These are phyloP conservation scores for Fistulinella cinereoalba DNA, from an alignment of 1,284 basidiomycete genomes.

Conservation along the genomic window DNA sequence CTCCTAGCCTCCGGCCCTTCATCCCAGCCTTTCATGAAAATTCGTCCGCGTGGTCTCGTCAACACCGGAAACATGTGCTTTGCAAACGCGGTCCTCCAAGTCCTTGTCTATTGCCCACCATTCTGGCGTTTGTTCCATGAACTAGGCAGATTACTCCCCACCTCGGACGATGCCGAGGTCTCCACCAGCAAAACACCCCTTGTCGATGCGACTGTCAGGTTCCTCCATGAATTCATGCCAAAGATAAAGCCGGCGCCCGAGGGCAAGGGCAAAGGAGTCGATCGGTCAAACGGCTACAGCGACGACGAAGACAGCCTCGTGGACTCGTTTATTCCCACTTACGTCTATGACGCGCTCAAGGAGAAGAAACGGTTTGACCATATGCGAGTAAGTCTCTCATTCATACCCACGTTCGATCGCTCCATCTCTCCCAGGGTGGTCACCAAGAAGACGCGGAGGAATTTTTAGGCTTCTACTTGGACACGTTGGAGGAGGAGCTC, in stretches of 20 bases:
- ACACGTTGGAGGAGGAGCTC: slow-evolving; percentile 93
- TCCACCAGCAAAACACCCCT: slow-evolving; percentile 64
- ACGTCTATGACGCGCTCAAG: slow-evolving; percentile 95
- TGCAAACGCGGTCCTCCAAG: slow-evolving; percentile 92
- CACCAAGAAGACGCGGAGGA: slow-evolving; percentile 99
- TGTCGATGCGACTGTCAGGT: slow-evolving; percentile 80
- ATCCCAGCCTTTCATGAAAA: slow-evolving; percentile 33
- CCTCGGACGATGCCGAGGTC: slow-evolving; percentile 35
- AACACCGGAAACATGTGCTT: slow-evolving; percentile 99
- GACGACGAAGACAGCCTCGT: slow-evolving; percentile 38
- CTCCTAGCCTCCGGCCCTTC: slow-evolving; percentile 53
- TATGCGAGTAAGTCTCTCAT: slow-evolving; percentile 70
- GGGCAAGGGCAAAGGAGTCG: slow-evolving; percentile 35
- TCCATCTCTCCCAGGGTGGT: slow-evolving; percentile 56
- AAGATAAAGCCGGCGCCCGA: slow-evolving; percentile 19
- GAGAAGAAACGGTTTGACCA: slow-evolving; percentile 92
- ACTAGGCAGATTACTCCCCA: slow-evolving; percentile 53
- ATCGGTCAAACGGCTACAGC: slow-evolving; percentile 17
- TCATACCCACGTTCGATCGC: not conserved
- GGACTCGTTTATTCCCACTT: slow-evolving; percentile 83
- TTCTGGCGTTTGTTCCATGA: slow-evolving; percentile 81
- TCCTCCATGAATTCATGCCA: slow-evolving; percentile 75
- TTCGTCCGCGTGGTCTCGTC: slow-evolving; percentile 79
- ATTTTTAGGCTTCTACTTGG: slow-evolving; percentile 96
- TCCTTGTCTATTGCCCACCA: slow-evolving; percentile 84